These are phyloP conservation scores for Ogataea naganishii DNA, from an alignment of 805 yeast genomes.

Conservation along the genomic window DNA sequence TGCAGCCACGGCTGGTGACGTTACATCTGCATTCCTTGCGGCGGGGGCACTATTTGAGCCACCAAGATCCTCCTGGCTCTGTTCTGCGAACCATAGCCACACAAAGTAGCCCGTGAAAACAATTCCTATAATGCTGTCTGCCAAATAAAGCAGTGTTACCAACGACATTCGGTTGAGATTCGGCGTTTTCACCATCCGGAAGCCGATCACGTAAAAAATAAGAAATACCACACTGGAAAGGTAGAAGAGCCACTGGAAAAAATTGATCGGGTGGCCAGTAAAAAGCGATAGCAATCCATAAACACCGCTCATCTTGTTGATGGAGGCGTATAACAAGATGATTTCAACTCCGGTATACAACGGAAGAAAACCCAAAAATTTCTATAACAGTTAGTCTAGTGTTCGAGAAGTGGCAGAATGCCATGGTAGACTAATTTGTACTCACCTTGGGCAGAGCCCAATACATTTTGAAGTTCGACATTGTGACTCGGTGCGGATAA, in stretches of 20 bases:
- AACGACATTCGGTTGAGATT: conserved; percentile 54
- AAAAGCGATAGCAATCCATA: conserved; percentile 81
- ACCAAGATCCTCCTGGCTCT: conserved; percentile 8
- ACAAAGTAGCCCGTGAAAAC: conserved; percentile 70
- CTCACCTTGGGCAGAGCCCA: no score
- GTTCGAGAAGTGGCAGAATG: no score
- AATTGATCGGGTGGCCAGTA: conserved; percentile 81
- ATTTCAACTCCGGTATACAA: conserved; percentile 83
- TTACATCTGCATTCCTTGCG: not conserved
- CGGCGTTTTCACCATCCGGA: conserved; percentile 40
- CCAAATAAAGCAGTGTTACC: conserved; percentile 49
- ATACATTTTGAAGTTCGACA: no score
- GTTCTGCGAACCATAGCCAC: conserved; percentile 57
- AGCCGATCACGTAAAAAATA: conserved; percentile 58
- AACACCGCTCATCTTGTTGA: conserved; percentile 84
- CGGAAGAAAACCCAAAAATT: conserved; percentile 66
- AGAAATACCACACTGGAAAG: conserved; percentile 52
- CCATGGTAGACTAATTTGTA: no score
- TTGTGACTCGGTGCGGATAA: no score
- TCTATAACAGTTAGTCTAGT: conserved; percentile 27
- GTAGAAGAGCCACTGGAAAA: conserved; percentile 78
- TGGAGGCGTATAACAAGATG: conserved; percentile 61
- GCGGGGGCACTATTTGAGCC: no score
- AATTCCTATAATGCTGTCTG: conserved; percentile 61
- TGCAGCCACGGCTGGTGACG: not conserved